Evolutionary conservation across 371 early-diverging fungal genomes (phyloP).

Genomic region (Mycotypha africana): DNA sequence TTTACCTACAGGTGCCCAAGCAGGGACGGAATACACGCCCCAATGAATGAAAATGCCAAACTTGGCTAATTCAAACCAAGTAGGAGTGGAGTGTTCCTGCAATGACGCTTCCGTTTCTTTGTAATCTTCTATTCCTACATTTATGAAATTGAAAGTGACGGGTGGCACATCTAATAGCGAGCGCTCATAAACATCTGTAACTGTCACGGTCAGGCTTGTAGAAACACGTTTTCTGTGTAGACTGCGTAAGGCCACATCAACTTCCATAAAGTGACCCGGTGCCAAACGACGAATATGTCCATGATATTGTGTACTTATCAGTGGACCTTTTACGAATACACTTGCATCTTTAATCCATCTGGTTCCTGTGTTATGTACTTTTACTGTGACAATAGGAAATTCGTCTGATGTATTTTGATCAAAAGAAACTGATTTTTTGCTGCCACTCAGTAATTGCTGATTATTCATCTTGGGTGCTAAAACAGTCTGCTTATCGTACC

Average conservation of each 20-base stretch:
- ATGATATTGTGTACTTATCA: conserved; percentile 4
- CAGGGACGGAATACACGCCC: conserved; percentile 30
- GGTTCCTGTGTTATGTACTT: conserved; percentile 13
- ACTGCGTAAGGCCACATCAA: conserved; percentile 1
- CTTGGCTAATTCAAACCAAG: conserved; percentile 23
- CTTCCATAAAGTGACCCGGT: conserved; percentile 10
- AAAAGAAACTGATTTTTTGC: too few species aligned
- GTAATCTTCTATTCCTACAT: conserved; percentile 1
- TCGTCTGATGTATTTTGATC: background rate
- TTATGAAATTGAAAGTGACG: background rate
- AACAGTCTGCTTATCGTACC: too few species aligned
- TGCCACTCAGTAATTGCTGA: too few species aligned
- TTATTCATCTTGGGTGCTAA: too few species aligned
- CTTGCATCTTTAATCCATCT: conserved; percentile 6
- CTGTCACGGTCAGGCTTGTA: background rate
- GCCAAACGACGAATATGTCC: conserved; percentile 7
- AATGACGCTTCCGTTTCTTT: conserved; percentile 2
- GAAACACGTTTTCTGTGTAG: background rate
- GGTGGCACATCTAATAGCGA: background rate
- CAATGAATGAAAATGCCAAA: conserved; percentile 40
- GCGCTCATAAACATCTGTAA: background rate
- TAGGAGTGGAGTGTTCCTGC: conserved; percentile 18
- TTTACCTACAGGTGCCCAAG: conserved; percentile 31
- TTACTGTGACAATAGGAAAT: conserved; percentile 8
- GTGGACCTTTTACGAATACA: conserved; percentile 6